Evolutionary conservation across 78 protist species (phyloP), one percentile per base, ranked within the genome.

Genomic region (Bodo saltans): DNA sequence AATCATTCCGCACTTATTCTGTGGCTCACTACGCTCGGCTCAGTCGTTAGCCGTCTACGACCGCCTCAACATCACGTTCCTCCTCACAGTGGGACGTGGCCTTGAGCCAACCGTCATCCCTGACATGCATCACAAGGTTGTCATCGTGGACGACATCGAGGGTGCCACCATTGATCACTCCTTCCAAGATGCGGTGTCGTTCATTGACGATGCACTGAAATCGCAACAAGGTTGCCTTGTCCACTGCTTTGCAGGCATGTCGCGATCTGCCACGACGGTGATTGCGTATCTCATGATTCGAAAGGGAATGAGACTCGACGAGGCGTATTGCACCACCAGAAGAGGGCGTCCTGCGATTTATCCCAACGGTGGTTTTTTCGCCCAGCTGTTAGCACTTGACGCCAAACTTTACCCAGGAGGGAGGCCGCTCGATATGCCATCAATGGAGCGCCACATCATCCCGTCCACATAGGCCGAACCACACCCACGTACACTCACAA

Each of bases 161-260:
- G 53, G 8, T 8, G 42, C 38, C 69, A 30, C 74, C 33, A 12
- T 73, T 4, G 4, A 28, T 27, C 72, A 35, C 33, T 76, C 42
- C 70, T 83, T 83, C 12, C 34, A 79, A 35, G 72, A 12, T 1
- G 78, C 78, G 32, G 1, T 39, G 47, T 83, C 40, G 34, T 85
- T 37, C 53, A 68, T 75, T 40, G 88, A 85, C n/a, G 28, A 23
- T 8, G 88, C 42, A 27, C 41, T 25, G 29, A 29, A 4, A 21
- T 11, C 74, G 4, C 8, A 53, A 25, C 1, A n/a, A 30, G 68
- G 81, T 21, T 4, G 75, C n/a, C 83, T 85, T 30, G 76, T 85
- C 70, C 88, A 85, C 70, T 85, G 88, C 68, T 85, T 72, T n/a
- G 79, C 79, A 1, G 88, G 88, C 34, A 1, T 74, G 27, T 32